Evolutionary conservation across 1,284 basidiomycete genomes (phyloP).

Genomic region (Ustilago xerochloae): DNA sequence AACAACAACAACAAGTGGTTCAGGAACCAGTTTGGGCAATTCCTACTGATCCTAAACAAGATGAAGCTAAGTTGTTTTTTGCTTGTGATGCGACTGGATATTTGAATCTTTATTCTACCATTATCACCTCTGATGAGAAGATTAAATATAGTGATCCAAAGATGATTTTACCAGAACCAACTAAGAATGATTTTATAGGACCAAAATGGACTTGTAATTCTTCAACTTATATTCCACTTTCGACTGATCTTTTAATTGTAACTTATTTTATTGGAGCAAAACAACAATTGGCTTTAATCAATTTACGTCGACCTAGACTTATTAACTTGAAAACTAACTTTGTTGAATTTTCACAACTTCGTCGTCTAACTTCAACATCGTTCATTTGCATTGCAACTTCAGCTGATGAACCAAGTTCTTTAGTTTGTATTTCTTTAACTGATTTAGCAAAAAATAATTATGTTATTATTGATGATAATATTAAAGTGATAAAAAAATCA

Average conservation of each 20-base stretch:
- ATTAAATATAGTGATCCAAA: not conserved
- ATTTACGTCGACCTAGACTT: conserved; percentile 38
- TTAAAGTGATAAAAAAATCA: conserved; percentile 45
- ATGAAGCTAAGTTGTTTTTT: conserved; percentile 75
- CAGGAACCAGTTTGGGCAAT: conserved; percentile 72
- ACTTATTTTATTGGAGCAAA: conserved; percentile 31
- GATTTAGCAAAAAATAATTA: conserved; percentile 21
- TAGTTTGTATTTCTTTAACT: conserved; percentile 41
- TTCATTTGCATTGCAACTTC: conserved; percentile 42
- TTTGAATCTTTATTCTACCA: conserved; percentile 75
- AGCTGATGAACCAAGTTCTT: conserved; percentile 29
- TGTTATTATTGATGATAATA: conserved; percentile 11
- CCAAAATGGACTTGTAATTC: conserved; percentile 74
- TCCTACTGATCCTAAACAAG: conserved; percentile 50
- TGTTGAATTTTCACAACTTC: conserved; percentile 36
- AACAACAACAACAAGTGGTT: conserved; percentile 58
- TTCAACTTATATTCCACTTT: conserved; percentile 47
- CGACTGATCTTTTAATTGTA: conserved; percentile 42
- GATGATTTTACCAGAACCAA: conserved; percentile 70
- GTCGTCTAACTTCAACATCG: conserved; percentile 23
- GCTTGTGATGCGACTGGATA: conserved; percentile 78
- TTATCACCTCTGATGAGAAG: conserved; percentile 18
- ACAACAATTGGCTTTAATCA: conserved; percentile 37
- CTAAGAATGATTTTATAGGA: conserved; percentile 74
- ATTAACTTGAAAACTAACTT: conserved; percentile 38